Evolutionary conservation across 768 basidiomycete species (phyloP).

Genomic region (Rhodosporidiobolus sp.): DNA sequence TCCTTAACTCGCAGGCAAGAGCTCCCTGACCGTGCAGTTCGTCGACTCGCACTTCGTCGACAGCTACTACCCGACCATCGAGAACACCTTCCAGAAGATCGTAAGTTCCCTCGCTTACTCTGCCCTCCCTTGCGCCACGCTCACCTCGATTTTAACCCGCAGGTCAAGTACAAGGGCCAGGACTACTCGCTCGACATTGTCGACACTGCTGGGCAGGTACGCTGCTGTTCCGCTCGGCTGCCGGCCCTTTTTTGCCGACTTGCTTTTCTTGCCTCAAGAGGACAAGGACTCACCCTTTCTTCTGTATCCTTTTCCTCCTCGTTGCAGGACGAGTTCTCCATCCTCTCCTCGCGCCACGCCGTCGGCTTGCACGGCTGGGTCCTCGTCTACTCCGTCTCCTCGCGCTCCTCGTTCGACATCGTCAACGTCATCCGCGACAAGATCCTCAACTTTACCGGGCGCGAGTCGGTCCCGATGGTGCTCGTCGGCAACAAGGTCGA

Average conservation of each 20-base stretch:
- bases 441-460: constrained; percentile 81
- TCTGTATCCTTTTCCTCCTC: constrained; percentile 1
- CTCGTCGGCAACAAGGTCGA: constrained; percentile 92
- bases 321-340: constrained; percentile 90
- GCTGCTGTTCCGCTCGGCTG: constrained; percentile 6
- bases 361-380: constrained; percentile 90
- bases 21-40: constrained; percentile 86
- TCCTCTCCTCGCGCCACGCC: constrained; percentile 87
- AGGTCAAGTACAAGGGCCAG: constrained; percentile 75
- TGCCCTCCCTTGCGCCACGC: neutral
- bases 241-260: neutral
- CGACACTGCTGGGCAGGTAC: constrained; percentile 94
- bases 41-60: constrained; percentile 89
- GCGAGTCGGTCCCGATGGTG: constrained; percentile 81
- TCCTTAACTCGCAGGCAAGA: constrained; percentile 68
- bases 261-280: constrained; percentile 13
- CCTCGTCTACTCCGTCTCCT: constrained; percentile 91
- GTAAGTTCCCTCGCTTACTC: neutral
- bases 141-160: constrained; percentile 38
- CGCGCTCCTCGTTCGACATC: constrained; percentile 89
- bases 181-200: constrained; percentile 97
- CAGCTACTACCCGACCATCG: constrained; percentile 92
- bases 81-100: constrained; percentile 76
- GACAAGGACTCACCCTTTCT: too few species aligned
- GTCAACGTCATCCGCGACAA: constrained; percentile 89